phyloP scores from a whole-genome alignment of 1,284 basidiomycete species.

The Singerocomus inundabilis region DNA sequence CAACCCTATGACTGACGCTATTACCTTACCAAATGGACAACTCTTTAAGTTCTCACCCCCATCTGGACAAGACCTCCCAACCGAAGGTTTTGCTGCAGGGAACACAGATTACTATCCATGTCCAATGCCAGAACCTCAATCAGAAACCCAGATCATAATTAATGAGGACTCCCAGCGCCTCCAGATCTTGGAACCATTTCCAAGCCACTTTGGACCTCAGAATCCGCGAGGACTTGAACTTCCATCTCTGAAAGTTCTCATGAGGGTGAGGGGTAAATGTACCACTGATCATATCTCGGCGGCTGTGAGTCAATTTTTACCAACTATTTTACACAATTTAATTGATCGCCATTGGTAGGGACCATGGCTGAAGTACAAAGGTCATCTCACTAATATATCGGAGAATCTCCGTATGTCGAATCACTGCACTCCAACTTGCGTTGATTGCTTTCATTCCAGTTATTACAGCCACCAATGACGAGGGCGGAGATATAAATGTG shows the following conservation, averaged over 20 bases:
- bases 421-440: conserved; percentile 21
- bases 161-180: conserved; percentile 80
- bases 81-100: conserved; percentile 80
- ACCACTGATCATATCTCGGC: conserved; percentile 98
- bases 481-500: conserved; percentile 87
- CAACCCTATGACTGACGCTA: conserved; percentile 87
- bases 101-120: conserved; percentile 79
- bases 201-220: conserved; percentile 65
- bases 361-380: conserved; percentile 98
- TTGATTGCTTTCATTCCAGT: conserved; percentile 47
- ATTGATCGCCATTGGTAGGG: conserved; percentile 51
- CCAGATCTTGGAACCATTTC: conserved; percentile 87
- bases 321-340: neutral
- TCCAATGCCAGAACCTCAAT: conserved; percentile 72
- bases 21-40: conserved; percentile 73
- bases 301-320: conserved; percentile 52
- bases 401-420: conserved; percentile 82
- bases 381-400: conserved; percentile 93
- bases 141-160: conserved; percentile 81
- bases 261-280: conserved; percentile 95
- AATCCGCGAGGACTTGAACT: conserved; percentile 72
- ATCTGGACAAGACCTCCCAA: conserved; percentile 80
- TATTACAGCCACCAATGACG: conserved; percentile 88
- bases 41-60: conserved; percentile 89
- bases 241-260: conserved; percentile 77